These are phyloP conservation scores for Amoebophrya sp. DNA, from an alignment of 169 alveolate genomes.

Conservation along the genomic window DNA sequence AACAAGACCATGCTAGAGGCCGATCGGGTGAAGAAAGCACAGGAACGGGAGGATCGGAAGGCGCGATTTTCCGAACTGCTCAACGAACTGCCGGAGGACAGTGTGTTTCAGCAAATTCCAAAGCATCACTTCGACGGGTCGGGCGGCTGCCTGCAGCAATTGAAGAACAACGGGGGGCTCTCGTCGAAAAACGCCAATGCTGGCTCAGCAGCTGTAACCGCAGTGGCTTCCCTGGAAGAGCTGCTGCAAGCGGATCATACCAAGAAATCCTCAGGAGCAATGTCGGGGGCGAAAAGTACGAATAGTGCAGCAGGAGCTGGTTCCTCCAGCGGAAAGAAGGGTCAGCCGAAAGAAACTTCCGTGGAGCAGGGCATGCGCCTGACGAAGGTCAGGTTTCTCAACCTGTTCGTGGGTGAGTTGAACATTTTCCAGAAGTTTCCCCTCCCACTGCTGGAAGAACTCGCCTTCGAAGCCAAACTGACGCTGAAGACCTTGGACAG, in stretches of 20 bases:
- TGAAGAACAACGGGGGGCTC: not conserved
- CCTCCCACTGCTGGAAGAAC: not conserved
- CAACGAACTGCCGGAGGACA: too few relatives aligned
- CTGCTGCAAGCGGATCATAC: not conserved
- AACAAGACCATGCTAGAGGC: too few relatives aligned
- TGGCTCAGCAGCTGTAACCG: too few relatives aligned
- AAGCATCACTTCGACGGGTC: not conserved
- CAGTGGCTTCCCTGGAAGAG: not conserved
- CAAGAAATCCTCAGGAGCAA: too few relatives aligned
- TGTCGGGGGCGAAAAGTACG: too few relatives aligned
- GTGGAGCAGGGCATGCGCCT: not conserved
- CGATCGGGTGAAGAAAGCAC: not conserved
- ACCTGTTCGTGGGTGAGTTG: not conserved
- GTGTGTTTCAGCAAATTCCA: not conserved
- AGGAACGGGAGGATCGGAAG: too few relatives aligned
- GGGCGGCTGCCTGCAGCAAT: not conserved
- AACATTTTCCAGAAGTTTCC: not conserved
- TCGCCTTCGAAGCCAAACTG: not conserved
- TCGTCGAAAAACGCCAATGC: too few relatives aligned
- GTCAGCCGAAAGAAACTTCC: not conserved
- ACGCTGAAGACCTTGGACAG: not conserved
- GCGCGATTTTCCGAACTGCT: too few relatives aligned
- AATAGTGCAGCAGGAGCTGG: too few relatives aligned
- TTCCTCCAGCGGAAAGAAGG: not conserved
- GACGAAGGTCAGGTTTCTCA: not conserved